Evolutionary conservation across 495 filamentous ascomycete species (phyloP).

Genomic region (Penicillium coprophilum): DNA sequence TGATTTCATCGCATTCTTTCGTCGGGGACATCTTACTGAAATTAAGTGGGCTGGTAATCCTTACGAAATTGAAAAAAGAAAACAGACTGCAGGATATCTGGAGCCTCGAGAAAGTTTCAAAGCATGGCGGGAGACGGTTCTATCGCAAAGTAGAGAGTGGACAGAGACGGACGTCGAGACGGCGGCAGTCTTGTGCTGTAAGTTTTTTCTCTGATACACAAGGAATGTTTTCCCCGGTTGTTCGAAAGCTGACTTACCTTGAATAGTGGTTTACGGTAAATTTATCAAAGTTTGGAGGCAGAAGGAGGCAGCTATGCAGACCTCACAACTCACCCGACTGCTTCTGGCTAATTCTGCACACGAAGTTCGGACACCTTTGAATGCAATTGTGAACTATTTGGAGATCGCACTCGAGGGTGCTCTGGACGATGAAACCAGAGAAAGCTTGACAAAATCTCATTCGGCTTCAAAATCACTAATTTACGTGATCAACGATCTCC

Average conservation of each 20-base stretch:
- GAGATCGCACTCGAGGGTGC: conserved; percentile 89
- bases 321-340: conserved; percentile 74
- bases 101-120: conserved; percentile 40
- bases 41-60: conserved; percentile 95
- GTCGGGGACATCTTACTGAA: conserved; percentile 72
- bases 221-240: neutral
- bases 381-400: conserved; percentile 95
- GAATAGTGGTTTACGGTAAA: conserved; percentile 74
- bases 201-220: neutral
- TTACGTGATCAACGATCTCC: conserved; percentile 92
- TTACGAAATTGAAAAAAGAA: conserved; percentile 64
- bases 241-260: neutral
- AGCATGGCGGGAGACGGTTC: conserved; percentile 37
- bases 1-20: conserved; percentile 93
- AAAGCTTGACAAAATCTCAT: conserved; percentile 73
- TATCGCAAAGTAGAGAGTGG: conserved; percentile 46
- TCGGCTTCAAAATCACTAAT: conserved; percentile 96
- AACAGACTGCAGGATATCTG: conserved; percentile 29
- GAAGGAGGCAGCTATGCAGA: conserved; percentile 83
- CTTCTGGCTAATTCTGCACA: conserved; percentile 91
- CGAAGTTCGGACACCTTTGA: conserved; percentile 90
- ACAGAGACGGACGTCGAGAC: conserved; percentile 68
- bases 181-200: conserved; percentile 73
- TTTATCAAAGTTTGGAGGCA: conserved; percentile 93
- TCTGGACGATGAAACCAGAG: conserved; percentile 79